phyloP scores from a whole-genome alignment of 306 rosid genomes.

The Fagus crenata region DNA sequence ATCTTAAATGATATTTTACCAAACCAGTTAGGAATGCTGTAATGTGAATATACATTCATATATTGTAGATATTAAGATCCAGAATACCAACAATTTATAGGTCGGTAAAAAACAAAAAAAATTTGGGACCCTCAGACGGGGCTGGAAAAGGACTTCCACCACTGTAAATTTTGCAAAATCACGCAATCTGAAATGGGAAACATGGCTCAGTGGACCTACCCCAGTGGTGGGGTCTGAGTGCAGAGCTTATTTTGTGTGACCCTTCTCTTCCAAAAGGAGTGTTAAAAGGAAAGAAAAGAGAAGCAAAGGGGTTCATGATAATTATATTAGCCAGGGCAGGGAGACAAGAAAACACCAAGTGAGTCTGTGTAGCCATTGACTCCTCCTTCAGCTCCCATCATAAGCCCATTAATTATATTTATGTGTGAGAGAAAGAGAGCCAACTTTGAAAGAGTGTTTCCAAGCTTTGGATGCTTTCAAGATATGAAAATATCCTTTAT shows the following conservation, averaged over 20 bases:
- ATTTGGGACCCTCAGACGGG: constrained; percentile 64
- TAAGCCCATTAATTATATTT: constrained; percentile 28
- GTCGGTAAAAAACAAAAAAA: neutral
- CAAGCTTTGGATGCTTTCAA: constrained; percentile 82
- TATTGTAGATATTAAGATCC: too few relatives aligned
- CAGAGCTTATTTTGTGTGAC: constrained; percentile 24
- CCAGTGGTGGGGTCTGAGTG: constrained; percentile 56
- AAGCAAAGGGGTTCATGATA: constrained; percentile 47
- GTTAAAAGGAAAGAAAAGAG: constrained; percentile 27
- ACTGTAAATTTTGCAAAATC: constrained; percentile 40
- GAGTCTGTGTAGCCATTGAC: constrained; percentile 78
- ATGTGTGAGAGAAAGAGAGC: neutral
- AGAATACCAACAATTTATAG: too few relatives aligned
- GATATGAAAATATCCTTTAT: constrained; percentile 32
- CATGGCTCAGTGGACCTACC: constrained; percentile 50
- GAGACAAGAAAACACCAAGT: constrained; percentile 80
- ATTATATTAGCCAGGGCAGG: constrained; percentile 37
- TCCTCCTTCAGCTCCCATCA: constrained; percentile 53
- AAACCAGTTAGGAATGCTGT: too few relatives aligned
- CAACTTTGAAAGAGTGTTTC: constrained; percentile 35
- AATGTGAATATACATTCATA: too few relatives aligned
- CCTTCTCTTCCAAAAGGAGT: constrained; percentile 42
- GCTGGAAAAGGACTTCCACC: constrained; percentile 56
- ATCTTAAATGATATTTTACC: too few relatives aligned
- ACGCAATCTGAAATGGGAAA: constrained; percentile 47